A percentile compares a stretch with the other conserved stretches of the same genome.
phyloP scores from a whole-genome alignment of 768 basidiomycete genomes.

The Russula dissimulans region DNA sequence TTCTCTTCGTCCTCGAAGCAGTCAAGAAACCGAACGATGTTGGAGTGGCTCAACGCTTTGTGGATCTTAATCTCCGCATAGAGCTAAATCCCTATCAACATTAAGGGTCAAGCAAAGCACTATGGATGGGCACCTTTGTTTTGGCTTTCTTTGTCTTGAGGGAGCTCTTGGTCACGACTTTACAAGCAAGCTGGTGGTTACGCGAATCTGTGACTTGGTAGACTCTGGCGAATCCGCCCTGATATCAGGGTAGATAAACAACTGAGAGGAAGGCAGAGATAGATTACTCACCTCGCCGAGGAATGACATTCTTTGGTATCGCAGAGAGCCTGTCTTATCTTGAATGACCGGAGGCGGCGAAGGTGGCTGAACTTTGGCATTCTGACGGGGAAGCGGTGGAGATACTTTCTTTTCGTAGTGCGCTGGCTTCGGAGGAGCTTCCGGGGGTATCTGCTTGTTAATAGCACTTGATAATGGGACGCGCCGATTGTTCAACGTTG shows the following conservation, averaged over 20 bases:
- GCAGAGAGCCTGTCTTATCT: slow-evolving; percentile 47
- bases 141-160: slow-evolving; percentile 95
- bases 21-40: slow-evolving; percentile 86
- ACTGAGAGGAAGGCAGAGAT: background rate
- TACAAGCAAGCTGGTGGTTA: slow-evolving; percentile 69
- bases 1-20: slow-evolving; percentile 94
- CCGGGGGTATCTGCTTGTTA: slow-evolving; percentile 12
- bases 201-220: slow-evolving; percentile 80
- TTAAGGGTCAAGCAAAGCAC: background rate
- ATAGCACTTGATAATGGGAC: slow-evolving; percentile 18
- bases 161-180: slow-evolving; percentile 88
- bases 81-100: slow-evolving; percentile 41
- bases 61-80: slow-evolving; percentile 99
- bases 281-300: slow-evolving; percentile 69
- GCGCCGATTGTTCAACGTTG: slow-evolving; percentile 11
- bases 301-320: slow-evolving; percentile 69
- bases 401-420: slow-evolving; percentile 26
- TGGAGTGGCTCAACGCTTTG: slow-evolving; percentile 79
- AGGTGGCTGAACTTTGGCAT: slow-evolving; percentile 71
- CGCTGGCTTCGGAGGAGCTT: slow-evolving; percentile 7
- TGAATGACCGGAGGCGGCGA: slow-evolving; percentile 70
- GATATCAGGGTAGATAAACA: background rate
- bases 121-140: slow-evolving; percentile 63
- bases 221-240: slow-evolving; percentile 94
- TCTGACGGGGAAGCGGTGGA: slow-evolving; percentile 72